phyloP scores from a whole-genome alignment of 805 yeast species.

The Hanseniaspora thailandica region DNA sequence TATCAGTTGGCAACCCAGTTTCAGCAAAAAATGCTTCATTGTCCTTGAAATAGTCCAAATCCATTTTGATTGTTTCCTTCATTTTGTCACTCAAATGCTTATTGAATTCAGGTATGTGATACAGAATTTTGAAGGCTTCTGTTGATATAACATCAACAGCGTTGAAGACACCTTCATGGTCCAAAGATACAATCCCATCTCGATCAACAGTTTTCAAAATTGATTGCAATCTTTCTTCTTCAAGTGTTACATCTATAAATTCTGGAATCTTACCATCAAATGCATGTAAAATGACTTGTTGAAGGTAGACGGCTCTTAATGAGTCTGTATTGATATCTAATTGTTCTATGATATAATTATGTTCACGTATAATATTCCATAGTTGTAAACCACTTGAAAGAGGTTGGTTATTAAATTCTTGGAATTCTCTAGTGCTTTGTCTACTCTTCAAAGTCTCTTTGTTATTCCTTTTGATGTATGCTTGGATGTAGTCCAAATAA shows the following conservation, averaged over 20 bases:
- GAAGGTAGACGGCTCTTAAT: neutral
- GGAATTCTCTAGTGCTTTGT: neutral
- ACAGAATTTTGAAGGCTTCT: slow-evolving; percentile 1
- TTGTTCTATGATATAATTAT: neutral
- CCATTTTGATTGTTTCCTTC: neutral
- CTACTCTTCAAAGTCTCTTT: neutral
- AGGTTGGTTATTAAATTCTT: neutral
- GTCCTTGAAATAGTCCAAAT: neutral
- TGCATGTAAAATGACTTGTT: neutral
- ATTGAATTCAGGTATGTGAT: slow-evolving; percentile 1
- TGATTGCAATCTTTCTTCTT: neutral
- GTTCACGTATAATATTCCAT: neutral
- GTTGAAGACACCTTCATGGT: neutral
- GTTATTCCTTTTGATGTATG: neutral
- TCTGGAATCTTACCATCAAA: neutral
- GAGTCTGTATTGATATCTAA: too few species aligned
- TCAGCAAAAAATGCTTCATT: slow-evolving; percentile 20
- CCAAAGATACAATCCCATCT: neutral
- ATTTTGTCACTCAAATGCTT: neutral
- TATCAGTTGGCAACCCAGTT: neutral
- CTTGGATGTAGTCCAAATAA: neutral
- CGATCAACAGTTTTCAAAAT: neutral
- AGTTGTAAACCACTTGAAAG: neutral
- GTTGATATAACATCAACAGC: neutral
- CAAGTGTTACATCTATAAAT: too few species aligned